Base-by-base conservation (phyloP, 1,284 basidiomycete species). In the Austropuccinia psidii region DNA sequence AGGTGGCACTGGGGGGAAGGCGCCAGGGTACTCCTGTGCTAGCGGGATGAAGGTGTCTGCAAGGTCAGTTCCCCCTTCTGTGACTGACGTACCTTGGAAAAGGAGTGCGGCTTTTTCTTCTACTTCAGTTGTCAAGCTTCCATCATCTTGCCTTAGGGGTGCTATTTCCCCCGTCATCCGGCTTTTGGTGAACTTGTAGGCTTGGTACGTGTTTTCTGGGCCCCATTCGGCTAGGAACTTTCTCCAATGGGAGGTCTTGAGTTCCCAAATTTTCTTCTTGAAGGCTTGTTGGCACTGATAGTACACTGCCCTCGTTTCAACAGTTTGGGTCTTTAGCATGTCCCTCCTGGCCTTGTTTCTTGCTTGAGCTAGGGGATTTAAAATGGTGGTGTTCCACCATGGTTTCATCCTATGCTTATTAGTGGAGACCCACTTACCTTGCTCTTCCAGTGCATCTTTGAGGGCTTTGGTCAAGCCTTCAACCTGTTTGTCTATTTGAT, bases 41-140 rank as follows among this genome's bases (percentile, higher is more conserved):
- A 11, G 6, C 13, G 17, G 21, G 24, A 5, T 19, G 37, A 19
- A 69, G n/a, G 55, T 24, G 21, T 69, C 55, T 7, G 54, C 19
- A 1, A 69, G 41, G 17, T 45, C 67, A 13, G 52, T 45, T 1
- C 33, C 19, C 15, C 13, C 35, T n/a, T 45, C 19, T 11, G 49
- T 47, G 9, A 69, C 41, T 7, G 43, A 69, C 19, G 67, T 69
- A 15, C 67, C 67, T 7, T 65, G 7, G 21, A 47, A 65, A 2
- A 65, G 31, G 9, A 65, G 15, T 19, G 47, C 43, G 1, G 62
- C 62, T 33, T 49, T n/a, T 33, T 65, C 45, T 15, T 41, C 9
- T 8, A 13, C 17, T 5, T 33, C 35, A 1, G 60, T 19, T 17
- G 60, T 39, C 35, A 62, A 21, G 29, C n/a, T 6, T 17, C 47